These are phyloP conservation scores for Hebeloma cylindrosporum DNA, from an alignment of 768 basidiomycete species.

Conservation along the genomic window DNA sequence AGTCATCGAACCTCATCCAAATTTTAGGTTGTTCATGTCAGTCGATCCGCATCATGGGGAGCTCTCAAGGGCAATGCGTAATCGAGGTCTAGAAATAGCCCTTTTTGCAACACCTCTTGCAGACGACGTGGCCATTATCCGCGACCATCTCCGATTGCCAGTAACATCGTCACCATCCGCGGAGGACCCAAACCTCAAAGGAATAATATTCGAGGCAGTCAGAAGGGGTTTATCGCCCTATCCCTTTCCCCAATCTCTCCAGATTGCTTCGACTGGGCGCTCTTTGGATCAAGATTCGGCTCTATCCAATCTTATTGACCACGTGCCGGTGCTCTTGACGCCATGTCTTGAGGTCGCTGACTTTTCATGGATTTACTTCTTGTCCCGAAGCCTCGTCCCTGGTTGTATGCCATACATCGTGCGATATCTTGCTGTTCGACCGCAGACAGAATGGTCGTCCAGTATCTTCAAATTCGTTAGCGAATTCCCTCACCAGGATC, in stretches of 20 bases:
- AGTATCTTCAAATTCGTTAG: slow-evolving; percentile 20
- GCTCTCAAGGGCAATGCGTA: slow-evolving; percentile 96
- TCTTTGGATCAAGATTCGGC: slow-evolving; percentile 49
- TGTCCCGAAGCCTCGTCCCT: slow-evolving; percentile 35
- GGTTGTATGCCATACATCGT: slow-evolving; percentile 30
- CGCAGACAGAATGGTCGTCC: slow-evolving; percentile 1
- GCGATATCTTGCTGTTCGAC: slow-evolving; percentile 24
- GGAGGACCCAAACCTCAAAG: slow-evolving; percentile 11
- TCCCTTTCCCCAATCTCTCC: background rate
- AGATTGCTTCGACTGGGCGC: slow-evolving; percentile 36
- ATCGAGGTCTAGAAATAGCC: slow-evolving; percentile 87
- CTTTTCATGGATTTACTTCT: slow-evolving; percentile 31
- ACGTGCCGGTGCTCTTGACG: slow-evolving; percentile 32
- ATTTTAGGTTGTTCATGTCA: slow-evolving; percentile 93
- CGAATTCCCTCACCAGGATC: slow-evolving; percentile 14
- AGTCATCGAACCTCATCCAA: slow-evolving; percentile 75
- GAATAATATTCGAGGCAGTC: slow-evolving; percentile 32
- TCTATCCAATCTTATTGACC: slow-evolving; percentile 43
- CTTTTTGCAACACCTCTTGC: slow-evolving; percentile 37
- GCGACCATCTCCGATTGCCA: slow-evolving; percentile 53
- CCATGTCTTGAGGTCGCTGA: slow-evolving; percentile 16
- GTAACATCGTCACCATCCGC: slow-evolving; percentile 6
- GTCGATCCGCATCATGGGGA: slow-evolving; percentile 92
- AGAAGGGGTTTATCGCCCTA: slow-evolving; percentile 34
- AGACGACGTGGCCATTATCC: slow-evolving; percentile 49